Conservation (phyloP, 345 rosid genomes). For the Boechera divaricarpa region DNA sequence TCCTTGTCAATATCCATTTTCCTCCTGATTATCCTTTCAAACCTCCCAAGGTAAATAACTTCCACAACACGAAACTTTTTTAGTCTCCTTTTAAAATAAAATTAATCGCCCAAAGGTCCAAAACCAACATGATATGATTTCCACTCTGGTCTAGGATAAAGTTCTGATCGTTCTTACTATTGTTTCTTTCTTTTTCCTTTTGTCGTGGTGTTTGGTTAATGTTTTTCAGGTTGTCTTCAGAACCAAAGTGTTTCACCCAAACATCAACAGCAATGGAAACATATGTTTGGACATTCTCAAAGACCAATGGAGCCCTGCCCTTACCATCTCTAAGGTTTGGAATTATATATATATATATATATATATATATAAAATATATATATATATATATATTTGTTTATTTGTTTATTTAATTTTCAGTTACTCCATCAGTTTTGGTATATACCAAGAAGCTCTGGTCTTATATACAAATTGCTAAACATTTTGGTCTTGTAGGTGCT, state of each 20-base stretch:
- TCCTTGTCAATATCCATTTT: slow-evolving; percentile 66
- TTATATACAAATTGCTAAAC: slow-evolving; percentile 12
- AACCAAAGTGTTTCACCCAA: slow-evolving; percentile 73
- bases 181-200: not conserved
- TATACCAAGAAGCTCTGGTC: not conserved
- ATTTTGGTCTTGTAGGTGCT: slow-evolving; percentile 50
- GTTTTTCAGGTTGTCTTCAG: slow-evolving; percentile 57
- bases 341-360: too few species aligned
- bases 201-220: slow-evolving; percentile 12
- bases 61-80: not conserved
- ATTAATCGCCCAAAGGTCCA: not conserved
- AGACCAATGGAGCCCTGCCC: slow-evolving; percentile 82
- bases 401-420: not conserved
- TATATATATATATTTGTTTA: not conserved
- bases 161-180: not conserved
- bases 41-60: slow-evolving; percentile 62
- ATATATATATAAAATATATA: not conserved
- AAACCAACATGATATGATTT: not conserved
- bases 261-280: slow-evolving; percentile 66
- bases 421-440: not conserved
- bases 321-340: slow-evolving; percentile 66
- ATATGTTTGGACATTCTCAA: slow-evolving; percentile 72
- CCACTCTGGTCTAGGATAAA: not conserved
- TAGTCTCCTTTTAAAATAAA: not conserved
- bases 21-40: slow-evolving; percentile 75